Evolutionary conservation across 2,329 filamentous ascomycete species (phyloP).

Genomic region (Xenoacremonium recifei): DNA sequence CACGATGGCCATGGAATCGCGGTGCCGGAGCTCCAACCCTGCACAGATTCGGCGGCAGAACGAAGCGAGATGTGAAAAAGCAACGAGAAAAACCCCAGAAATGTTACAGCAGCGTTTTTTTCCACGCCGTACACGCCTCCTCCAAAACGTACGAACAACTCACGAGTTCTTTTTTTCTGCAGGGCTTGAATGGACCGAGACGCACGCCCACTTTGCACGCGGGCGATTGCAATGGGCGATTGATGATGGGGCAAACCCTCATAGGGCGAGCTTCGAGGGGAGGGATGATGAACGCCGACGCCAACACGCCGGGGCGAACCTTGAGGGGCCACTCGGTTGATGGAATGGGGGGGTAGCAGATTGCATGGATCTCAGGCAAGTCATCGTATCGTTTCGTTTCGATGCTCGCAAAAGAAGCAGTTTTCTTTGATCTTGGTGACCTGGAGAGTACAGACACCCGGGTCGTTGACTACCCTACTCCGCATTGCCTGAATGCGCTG

Average conservation of each 20-base stretch:
- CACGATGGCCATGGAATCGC: too few species aligned
- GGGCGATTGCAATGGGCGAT: constrained; percentile 7
- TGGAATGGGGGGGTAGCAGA: too few species aligned
- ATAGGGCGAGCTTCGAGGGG: constrained; percentile 31
- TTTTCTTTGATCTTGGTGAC: neutral
- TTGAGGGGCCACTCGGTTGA: too few species aligned
- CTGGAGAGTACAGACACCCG: neutral
- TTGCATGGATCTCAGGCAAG: constrained; percentile 1
- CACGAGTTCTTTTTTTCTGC: constrained; percentile 13
- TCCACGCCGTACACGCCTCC: constrained; percentile 14
- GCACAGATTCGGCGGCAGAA: neutral
- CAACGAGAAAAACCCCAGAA: neutral
- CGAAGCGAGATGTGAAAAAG: neutral
- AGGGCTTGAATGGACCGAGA: constrained; percentile 3
- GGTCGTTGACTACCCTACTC: too few species aligned
- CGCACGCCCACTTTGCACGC: neutral
- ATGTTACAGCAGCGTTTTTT: neutral
- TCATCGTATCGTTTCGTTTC: neutral
- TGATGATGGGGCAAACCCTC: constrained; percentile 44
- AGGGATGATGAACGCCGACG: neutral
- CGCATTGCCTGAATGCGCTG: neutral
- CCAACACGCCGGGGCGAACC: neutral
- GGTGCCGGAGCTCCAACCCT: neutral
- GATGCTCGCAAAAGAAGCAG: neutral
- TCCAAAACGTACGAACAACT: constrained; percentile 33